Conservation (phyloP, 2,329 filamentous ascomycete genomes). For the Dactylonectria estremocensis region DNA sequence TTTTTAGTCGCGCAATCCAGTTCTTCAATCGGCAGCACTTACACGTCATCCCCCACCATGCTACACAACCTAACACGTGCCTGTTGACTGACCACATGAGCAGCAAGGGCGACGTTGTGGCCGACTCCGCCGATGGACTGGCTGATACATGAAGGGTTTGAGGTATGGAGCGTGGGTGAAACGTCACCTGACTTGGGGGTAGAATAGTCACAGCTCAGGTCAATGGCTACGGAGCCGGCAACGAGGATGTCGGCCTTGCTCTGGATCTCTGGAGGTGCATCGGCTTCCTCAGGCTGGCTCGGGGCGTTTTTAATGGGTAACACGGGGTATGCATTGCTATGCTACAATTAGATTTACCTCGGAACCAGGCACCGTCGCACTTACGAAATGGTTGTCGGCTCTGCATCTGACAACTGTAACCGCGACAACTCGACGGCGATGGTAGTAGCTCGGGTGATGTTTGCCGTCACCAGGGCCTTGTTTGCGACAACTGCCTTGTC, state of each 20-base stretch:
- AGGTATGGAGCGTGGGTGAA: conserved; percentile 78
- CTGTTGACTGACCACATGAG: conserved; percentile 75
- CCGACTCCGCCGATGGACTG: conserved; percentile 93
- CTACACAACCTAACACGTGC: conserved; percentile 82
- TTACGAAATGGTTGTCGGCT: conserved; percentile 55
- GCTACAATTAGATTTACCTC: conserved; percentile 55
- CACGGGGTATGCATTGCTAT: conserved; percentile 49
- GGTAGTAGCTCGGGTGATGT: conserved; percentile 69
- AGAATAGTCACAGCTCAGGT: conserved; percentile 85
- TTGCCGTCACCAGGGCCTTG: conserved; percentile 70
- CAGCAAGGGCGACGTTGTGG: conserved; percentile 90
- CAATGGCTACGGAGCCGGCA: conserved; percentile 90
- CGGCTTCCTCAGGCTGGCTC: conserved; percentile 33
- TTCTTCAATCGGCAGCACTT: conserved; percentile 48
- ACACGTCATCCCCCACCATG: conserved; percentile 84
- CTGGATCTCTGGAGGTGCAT: conserved; percentile 28
- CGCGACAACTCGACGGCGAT: conserved; percentile 68
- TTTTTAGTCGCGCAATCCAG: conserved; percentile 15
- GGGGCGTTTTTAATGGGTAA: conserved; percentile 24
- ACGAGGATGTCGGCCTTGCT: conserved; percentile 79
- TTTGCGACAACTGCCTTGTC: conserved; percentile 83
- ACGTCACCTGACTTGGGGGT: conserved; percentile 45
- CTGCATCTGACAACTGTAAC: conserved; percentile 54
- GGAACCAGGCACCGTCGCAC: conserved; percentile 47
- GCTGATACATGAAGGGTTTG: conserved; percentile 85